Evolutionary conservation across 371 early-diverging fungal species (phyloP).

Genomic region (Globomyces sp.): DNA sequence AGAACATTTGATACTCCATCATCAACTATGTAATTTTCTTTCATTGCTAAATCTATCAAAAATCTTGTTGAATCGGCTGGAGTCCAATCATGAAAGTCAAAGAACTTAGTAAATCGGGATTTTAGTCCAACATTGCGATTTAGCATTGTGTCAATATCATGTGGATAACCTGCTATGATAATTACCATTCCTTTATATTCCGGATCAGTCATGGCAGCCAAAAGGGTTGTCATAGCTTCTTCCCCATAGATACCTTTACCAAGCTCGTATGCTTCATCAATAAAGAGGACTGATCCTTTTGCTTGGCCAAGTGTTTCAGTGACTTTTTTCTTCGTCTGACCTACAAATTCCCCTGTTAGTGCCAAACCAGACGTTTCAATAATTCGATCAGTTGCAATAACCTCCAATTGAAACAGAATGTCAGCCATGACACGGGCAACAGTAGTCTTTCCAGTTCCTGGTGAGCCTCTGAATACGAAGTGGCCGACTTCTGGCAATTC

Average conservation of each 20-base stretch:
- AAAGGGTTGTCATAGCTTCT: constrained; percentile 32
- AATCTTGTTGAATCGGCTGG: too few species aligned
- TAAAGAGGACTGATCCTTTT: constrained; percentile 32
- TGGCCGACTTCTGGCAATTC: constrained; percentile 26
- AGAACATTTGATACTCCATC: too few species aligned
- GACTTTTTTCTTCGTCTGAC: constrained; percentile 34
- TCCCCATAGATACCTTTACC: constrained; percentile 28
- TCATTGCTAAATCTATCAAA: too few species aligned
- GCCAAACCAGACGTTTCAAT: constrained; percentile 36
- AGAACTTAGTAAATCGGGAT: too few species aligned
- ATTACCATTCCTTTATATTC: constrained; percentile 31
- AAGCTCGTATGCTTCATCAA: constrained; percentile 42
- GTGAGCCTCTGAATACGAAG: constrained; percentile 37
- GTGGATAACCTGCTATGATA: constrained; percentile 36
- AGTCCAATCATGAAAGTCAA: too few species aligned
- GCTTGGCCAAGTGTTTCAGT: constrained; percentile 33
- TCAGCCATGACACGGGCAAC: constrained; percentile 30
- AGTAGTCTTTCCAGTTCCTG: constrained; percentile 44
- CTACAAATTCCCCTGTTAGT: constrained; percentile 35
- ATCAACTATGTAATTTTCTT: too few species aligned
- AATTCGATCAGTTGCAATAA: constrained; percentile 21
- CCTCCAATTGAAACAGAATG: constrained; percentile 30
- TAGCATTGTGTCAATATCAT: constrained; percentile 36
- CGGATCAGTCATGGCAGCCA: constrained; percentile 39
- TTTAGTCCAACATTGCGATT: constrained; percentile 27